These are phyloP conservation scores for Coemansia sp. DNA, from an alignment of 192 early-diverging fungal species.

Conservation along the genomic window DNA sequence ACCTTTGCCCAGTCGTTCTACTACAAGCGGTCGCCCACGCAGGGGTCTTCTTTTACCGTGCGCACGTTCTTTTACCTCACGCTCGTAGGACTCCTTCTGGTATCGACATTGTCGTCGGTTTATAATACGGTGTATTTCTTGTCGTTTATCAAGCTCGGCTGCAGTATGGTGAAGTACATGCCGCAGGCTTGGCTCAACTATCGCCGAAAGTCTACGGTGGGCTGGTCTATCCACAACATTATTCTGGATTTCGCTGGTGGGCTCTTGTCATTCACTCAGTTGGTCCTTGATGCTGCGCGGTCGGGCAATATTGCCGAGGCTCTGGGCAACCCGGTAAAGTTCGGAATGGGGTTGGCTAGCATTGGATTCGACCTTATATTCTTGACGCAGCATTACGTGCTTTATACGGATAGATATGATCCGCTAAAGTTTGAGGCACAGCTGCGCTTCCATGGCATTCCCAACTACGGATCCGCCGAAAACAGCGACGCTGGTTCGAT, in stretches of 20 bases:
- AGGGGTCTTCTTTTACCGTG: constrained; percentile 12
- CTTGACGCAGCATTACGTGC: constrained; percentile 77
- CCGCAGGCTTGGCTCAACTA: constrained; percentile 76
- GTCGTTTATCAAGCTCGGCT: constrained; percentile 73
- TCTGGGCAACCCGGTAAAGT: constrained; percentile 63
- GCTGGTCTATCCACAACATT: constrained; percentile 90
- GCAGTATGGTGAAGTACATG: constrained; percentile 79
- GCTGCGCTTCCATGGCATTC: neutral
- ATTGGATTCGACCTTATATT: constrained; percentile 84
- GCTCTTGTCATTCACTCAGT: constrained; percentile 68
- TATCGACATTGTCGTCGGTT: constrained; percentile 7
- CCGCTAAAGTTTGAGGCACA: constrained; percentile 18
- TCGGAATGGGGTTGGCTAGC: constrained; percentile 75
- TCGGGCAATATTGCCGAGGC: constrained; percentile 55
- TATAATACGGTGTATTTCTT: constrained; percentile 72
- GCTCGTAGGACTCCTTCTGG: neutral
- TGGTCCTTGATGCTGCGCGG: constrained; percentile 69
- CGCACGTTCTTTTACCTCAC: constrained; percentile 22
- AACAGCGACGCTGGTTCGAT: constrained; percentile 17
- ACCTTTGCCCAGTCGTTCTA: constrained; percentile 64
- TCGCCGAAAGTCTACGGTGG: constrained; percentile 70
- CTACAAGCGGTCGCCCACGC: constrained; percentile 54
- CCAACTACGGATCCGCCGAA: constrained; percentile 29
- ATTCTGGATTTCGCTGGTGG: constrained; percentile 87
- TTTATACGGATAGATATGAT: constrained; percentile 55